Conservation (phyloP, 1,284 basidiomycete species). For the Coniophora puteana region DNA sequence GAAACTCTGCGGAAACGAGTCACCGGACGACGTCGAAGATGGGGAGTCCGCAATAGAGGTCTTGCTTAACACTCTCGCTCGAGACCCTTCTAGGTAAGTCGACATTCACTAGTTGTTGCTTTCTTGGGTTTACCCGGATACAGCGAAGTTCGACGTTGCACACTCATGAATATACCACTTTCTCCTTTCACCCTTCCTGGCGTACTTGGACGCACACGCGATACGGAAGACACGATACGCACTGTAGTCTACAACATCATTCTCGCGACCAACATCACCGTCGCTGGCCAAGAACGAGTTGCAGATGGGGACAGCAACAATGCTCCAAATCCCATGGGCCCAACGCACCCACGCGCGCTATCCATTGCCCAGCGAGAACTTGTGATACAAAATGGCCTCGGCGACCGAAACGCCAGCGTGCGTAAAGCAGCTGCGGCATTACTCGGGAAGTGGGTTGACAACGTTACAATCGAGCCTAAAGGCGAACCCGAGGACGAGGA, state of each 20-base stretch:
- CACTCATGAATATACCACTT: constrained; percentile 77
- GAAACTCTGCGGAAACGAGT: constrained; percentile 79
- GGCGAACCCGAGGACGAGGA: constrained; percentile 30
- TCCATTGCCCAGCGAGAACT: constrained; percentile 77
- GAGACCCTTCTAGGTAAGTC: constrained; percentile 79
- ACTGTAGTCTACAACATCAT: constrained; percentile 78
- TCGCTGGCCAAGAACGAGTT: no score
- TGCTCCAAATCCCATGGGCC: constrained; percentile 40
- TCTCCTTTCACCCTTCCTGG: constrained; percentile 57
- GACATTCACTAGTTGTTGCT: background rate
- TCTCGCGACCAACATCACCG: constrained; percentile 34
- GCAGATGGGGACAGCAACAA: no score
- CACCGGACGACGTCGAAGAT: constrained; percentile 61
- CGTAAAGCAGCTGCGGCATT: constrained; percentile 77
- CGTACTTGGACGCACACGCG: constrained; percentile 81
- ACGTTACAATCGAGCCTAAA: no score
- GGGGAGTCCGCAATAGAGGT: constrained; percentile 67
- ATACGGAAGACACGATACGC: constrained; percentile 81
- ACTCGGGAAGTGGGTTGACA: constrained; percentile 76
- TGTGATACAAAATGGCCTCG: constrained; percentile 78
- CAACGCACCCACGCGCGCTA: constrained; percentile 67
- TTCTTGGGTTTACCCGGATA: background rate
- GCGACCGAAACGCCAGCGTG: constrained; percentile 85
- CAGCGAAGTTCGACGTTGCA: constrained; percentile 90
- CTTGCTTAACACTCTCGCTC: constrained; percentile 69